phyloP scores from a whole-genome alignment of 768 basidiomycete species.

The Podaxis pistillaris region DNA sequence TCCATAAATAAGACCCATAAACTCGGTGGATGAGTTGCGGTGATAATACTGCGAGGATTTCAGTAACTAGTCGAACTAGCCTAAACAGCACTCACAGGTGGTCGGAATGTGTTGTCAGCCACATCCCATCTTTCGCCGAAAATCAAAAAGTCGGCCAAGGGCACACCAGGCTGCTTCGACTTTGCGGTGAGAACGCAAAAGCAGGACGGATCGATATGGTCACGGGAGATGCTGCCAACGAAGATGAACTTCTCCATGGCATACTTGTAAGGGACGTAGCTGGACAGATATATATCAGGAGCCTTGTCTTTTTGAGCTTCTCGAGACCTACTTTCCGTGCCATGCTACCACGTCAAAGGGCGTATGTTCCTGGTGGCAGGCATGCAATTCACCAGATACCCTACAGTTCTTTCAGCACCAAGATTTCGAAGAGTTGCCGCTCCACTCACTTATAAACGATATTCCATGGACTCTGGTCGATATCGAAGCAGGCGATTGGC shows the following conservation, averaged over 20 bases:
- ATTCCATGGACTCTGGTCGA: conserved; percentile 61
- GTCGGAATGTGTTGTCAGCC: conserved; percentile 54
- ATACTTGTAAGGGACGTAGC: conserved; percentile 69
- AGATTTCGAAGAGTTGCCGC: not conserved
- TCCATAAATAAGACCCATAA: conserved; percentile 67
- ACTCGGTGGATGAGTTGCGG: conserved; percentile 59
- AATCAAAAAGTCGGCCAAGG: conserved; percentile 63
- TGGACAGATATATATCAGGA: conserved; percentile 17
- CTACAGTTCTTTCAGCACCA: conserved; percentile 24
- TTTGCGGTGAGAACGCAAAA: conserved; percentile 69
- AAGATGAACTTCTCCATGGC: conserved; percentile 60
- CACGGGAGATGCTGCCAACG: conserved; percentile 63
- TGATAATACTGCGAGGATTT: conserved; percentile 51
- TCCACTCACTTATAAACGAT: conserved; percentile 46
- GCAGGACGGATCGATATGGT: conserved; percentile 70
- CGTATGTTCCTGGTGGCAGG: conserved; percentile 58
- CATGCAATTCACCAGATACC: conserved; percentile 52
- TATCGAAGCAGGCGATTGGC: conserved; percentile 63
- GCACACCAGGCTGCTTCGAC: conserved; percentile 56
- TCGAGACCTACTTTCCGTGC: conserved; percentile 59
- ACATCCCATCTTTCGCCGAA: conserved; percentile 69
- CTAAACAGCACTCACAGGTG: conserved; percentile 40
- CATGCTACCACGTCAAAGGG: conserved; percentile 75
- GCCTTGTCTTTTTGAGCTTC: not conserved
- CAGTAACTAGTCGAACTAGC: not conserved